phyloP scores from a whole-genome alignment of 2,329 filamentous ascomycete species.

The Arthrobotrys megalospora region DNA sequence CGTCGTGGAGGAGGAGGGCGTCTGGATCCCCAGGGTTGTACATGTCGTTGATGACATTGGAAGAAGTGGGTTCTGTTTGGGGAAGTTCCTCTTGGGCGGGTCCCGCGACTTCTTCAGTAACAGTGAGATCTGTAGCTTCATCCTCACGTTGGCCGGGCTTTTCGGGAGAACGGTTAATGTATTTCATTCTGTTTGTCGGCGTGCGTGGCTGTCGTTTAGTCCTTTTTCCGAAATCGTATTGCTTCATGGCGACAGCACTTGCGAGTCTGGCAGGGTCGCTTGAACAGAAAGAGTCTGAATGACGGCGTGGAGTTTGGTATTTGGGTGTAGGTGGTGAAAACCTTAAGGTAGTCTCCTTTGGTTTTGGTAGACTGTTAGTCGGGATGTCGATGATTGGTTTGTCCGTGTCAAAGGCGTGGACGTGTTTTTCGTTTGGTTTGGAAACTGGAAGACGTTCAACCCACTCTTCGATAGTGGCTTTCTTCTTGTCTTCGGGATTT shows the following conservation, averaged over 20 bases:
- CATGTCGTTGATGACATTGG: background rate
- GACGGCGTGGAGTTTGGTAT: background rate
- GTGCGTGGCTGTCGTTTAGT: background rate
- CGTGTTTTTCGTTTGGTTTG: slow-evolving; percentile 2
- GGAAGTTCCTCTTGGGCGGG: no score
- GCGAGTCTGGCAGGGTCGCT: background rate
- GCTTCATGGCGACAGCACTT: background rate
- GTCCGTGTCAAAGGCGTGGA: slow-evolving; percentile 18
- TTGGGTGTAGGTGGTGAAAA: slow-evolving; percentile 11
- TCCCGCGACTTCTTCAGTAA: background rate
- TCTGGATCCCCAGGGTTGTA: background rate
- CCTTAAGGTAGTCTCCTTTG: background rate
- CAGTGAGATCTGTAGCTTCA: background rate
- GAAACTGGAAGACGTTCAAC: background rate
- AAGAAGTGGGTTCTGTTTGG: background rate
- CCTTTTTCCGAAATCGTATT: background rate
- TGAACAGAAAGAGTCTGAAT: slow-evolving; percentile 4
- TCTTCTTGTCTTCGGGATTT: background rate
- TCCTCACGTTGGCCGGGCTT: background rate
- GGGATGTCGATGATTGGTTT: slow-evolving; percentile 3
- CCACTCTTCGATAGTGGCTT: background rate
- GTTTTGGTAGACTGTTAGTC: background rate
- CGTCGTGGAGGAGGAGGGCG: background rate
- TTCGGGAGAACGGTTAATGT: background rate
- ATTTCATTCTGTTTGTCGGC: background rate